phyloP scores from a whole-genome alignment of 257 asterid genomes.

The Hygrophila difformis region DNA sequence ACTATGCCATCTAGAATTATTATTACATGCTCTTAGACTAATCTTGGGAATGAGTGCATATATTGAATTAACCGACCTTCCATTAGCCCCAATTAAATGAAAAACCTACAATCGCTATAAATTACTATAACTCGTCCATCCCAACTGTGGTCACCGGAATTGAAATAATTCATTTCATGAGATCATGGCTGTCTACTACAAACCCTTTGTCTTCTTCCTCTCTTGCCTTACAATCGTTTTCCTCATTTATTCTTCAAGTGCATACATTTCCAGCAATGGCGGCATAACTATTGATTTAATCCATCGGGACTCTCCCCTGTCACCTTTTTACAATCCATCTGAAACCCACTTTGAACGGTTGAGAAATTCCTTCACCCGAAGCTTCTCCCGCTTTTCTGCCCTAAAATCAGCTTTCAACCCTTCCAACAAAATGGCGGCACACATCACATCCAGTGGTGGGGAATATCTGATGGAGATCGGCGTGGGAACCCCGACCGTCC shows the following conservation, averaged over 20 bases:
- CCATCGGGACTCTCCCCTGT: conserved; percentile 27
- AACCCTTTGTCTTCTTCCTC: background rate
- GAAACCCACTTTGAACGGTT: conserved; percentile 13
- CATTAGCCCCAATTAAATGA: too few relatives aligned
- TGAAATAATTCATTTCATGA: too few relatives aligned
- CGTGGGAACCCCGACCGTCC: conserved; percentile 35
- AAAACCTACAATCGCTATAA: too few relatives aligned
- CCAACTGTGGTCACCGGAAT: too few relatives aligned
- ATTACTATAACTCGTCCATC: too few relatives aligned
- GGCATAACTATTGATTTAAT: conserved; percentile 24
- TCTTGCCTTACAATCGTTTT: background rate
- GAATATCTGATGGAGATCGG: conserved; percentile 31
- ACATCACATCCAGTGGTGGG: conserved; percentile 9
- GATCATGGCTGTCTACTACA: too few relatives aligned
- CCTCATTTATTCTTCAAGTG: conserved; percentile 2
- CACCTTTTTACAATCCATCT: conserved; percentile 21
- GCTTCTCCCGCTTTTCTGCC: conserved; percentile 13
- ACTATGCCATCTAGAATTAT: too few relatives aligned
- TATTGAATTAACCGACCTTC: too few relatives aligned
- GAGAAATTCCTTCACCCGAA: conserved; percentile 13
- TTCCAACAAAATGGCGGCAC: background rate
- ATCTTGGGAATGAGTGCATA: too few relatives aligned
- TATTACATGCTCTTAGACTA: too few relatives aligned
- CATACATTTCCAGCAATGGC: conserved; percentile 9
- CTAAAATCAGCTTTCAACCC: background rate